Conservation (phyloP, 1,284 basidiomycete species). For the Erythrobasidium hasegawianum region DNA sequence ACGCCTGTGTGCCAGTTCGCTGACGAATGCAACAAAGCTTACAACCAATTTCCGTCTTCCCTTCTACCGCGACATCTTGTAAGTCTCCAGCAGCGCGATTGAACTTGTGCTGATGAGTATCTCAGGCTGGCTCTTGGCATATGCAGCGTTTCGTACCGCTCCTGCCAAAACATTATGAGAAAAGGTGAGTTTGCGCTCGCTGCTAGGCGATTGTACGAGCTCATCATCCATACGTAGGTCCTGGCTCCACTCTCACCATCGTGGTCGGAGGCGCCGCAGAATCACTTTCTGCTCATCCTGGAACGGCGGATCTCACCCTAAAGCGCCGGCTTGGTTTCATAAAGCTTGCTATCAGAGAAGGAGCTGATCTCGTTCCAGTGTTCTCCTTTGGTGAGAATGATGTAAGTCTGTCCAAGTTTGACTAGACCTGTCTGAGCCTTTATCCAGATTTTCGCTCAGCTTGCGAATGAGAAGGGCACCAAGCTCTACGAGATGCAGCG, state of each 20-base stretch:
- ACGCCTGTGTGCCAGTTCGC: no score
- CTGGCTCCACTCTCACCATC: conserved; percentile 73
- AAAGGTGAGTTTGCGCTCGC: no score
- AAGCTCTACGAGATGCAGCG: conserved; percentile 81
- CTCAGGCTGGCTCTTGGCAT: conserved; percentile 61
- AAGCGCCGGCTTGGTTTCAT: conserved; percentile 69
- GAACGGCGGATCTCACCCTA: conserved; percentile 89
- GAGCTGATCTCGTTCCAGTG: conserved; percentile 90
- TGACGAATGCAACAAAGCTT: no score
- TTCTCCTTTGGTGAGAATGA: conserved; percentile 99
- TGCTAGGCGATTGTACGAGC: no score
- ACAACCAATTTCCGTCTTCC: conserved; percentile 83
- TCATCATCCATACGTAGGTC: conserved; percentile 40
- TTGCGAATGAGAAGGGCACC: conserved; percentile 90
- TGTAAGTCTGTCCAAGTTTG: conserved; percentile 55
- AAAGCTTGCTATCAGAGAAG: conserved; percentile 90
- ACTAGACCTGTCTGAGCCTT: background rate
- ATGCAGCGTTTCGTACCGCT: conserved; percentile 82
- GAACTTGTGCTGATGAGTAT: background rate
- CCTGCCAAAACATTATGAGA: conserved; percentile 83
- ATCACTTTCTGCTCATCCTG: conserved; percentile 85
- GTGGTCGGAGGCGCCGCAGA: conserved; percentile 96
- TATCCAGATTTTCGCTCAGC: conserved; percentile 82
- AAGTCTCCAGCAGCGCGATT: background rate
- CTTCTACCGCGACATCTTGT: conserved; percentile 83